Evolutionary conservation across 177 flowering plant species (phyloP).

Genomic region (Vitis hybrid): DNA sequence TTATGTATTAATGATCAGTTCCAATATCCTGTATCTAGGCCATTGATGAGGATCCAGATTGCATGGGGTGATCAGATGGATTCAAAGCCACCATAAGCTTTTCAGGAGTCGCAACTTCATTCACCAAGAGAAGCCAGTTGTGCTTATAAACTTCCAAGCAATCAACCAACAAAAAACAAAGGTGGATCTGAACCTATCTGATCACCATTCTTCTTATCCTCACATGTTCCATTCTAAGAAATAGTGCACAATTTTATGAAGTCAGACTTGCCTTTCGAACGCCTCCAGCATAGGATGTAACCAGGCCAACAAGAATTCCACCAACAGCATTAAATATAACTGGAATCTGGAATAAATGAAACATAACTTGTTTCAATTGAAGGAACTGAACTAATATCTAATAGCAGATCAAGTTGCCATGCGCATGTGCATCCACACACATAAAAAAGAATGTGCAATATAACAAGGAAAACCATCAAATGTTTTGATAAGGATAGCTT

Average conservation of each 20-base stretch:
- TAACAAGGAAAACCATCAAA: too few species aligned
- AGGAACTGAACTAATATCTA: not conserved
- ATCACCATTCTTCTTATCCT: not conserved
- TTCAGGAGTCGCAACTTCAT: not conserved
- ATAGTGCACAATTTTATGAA: not conserved
- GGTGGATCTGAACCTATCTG: not conserved
- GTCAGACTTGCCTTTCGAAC: slow-evolving; percentile 77
- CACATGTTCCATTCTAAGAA: not conserved
- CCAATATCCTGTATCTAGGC: not conserved
- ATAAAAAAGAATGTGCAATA: too few species aligned
- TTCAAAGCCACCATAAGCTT: not conserved
- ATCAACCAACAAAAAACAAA: not conserved
- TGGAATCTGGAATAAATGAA: slow-evolving; percentile 62
- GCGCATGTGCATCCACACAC: too few species aligned
- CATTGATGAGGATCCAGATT: not conserved
- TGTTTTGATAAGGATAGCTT: too few species aligned
- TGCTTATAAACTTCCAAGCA: not conserved
- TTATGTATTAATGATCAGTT: not conserved
- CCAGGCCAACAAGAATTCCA: slow-evolving; percentile 97
- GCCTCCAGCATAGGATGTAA: slow-evolving; percentile 90
- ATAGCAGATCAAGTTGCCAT: not conserved
- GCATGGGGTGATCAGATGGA: too few species aligned
- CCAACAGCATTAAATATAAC: slow-evolving; percentile 82
- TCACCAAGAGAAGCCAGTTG: not conserved
- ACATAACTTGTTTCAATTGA: not conserved